Conservation (phyloP, 371 early-diverging fungal genomes). For the Syncephalastrum contaminatum region DNA sequence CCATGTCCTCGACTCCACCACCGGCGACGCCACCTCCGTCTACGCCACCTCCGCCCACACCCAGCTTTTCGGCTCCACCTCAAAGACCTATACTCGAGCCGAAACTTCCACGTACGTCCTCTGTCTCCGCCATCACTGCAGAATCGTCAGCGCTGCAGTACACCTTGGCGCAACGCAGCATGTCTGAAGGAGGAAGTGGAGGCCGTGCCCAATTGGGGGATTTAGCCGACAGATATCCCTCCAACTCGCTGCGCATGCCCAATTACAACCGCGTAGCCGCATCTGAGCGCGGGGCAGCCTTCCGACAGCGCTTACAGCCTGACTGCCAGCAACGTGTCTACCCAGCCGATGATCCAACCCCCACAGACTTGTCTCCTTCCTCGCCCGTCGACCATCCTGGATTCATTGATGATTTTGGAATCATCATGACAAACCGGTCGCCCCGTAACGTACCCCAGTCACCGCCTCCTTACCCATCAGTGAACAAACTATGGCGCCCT, state of each 20-base stretch:
- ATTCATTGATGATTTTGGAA: conserved; percentile 35
- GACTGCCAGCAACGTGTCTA: conserved; percentile 1
- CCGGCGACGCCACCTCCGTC: not conserved
- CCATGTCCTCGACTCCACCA: not conserved
- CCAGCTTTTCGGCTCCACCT: conserved; percentile 1
- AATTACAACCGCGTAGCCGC: not conserved
- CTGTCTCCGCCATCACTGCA: no score
- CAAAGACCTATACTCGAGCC: not conserved
- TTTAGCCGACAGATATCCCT: not conserved
- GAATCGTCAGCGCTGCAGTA: no score
- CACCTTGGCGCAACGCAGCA: no score
- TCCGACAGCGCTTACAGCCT: not conserved
- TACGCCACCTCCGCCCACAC: not conserved
- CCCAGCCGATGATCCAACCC: not conserved
- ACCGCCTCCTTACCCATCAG: no score
- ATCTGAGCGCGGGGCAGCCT: conserved; percentile 6
- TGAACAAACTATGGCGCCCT: no score
- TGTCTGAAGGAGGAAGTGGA: not conserved
- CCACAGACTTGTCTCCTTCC: not conserved
- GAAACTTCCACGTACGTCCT: no score
- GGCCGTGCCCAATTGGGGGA: not conserved
- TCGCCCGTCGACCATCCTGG: conserved; percentile 29
- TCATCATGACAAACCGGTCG: conserved; percentile 1
- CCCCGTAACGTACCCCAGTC: no score
- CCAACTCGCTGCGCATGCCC: not conserved